These are phyloP conservation scores for Boletus tylopilopsis DNA, from an alignment of 768 basidiomycete genomes.

Conservation along the genomic window DNA sequence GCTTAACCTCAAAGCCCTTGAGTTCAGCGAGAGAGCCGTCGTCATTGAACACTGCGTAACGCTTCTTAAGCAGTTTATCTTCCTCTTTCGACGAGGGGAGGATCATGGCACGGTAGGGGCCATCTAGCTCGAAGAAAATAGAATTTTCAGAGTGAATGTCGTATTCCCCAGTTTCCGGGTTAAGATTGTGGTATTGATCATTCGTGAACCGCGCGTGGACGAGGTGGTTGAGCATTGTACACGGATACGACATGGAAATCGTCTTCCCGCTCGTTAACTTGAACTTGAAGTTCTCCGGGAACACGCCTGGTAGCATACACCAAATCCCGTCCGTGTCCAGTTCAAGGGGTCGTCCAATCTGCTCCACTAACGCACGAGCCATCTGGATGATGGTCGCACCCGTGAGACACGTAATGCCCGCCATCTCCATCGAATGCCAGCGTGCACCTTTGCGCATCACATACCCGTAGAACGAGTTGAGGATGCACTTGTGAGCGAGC, in stretches of 20 bases:
- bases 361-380: conserved; percentile 95
- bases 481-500: conserved; percentile 98
- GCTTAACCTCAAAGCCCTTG: conserved; percentile 98
- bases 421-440: conserved; percentile 99
- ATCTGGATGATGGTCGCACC: conserved; percentile 98
- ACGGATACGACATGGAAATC: conserved; percentile 90
- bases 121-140: conserved; percentile 99
- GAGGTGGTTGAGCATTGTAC: conserved; percentile 99
- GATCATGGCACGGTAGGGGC: conserved; percentile 99
- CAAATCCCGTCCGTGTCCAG: conserved; percentile 99
- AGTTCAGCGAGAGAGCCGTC: conserved; percentile 97
- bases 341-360: conserved; percentile 95
- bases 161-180: conserved; percentile 82
- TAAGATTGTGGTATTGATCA: conserved; percentile 93
- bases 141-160: conserved; percentile 91
- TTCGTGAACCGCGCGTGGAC: conserved; percentile 96
- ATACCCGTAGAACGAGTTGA: conserved; percentile 99
- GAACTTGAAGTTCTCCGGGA: conserved; percentile 98
- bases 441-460: conserved; percentile 99
- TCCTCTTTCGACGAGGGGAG: conserved; percentile 98
- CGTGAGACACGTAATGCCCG: conserved; percentile 96
- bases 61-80: conserved; percentile 96
- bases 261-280: conserved; percentile 84
- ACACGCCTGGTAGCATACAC: conserved; percentile 99
- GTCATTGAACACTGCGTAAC: conserved; percentile 98